These are phyloP conservation scores for Pseudonitzschia delicatissima DNA, from an alignment of 108 stramenopile species.

Conservation along the genomic window DNA sequence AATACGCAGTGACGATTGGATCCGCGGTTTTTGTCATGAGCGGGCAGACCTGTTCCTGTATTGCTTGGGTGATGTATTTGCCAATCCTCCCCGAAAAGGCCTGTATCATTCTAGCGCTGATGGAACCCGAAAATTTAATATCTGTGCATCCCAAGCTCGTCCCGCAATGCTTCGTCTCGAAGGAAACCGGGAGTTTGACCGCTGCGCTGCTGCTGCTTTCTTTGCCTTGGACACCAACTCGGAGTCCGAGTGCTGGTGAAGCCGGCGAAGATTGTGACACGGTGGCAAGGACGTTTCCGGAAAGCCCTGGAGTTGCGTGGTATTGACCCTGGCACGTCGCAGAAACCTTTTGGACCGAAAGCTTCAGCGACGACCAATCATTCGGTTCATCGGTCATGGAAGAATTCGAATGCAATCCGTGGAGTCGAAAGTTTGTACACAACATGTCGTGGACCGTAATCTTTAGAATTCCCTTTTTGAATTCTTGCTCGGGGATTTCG, in stretches of 20 bases:
- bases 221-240: background rate
- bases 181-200: constrained; percentile 1
- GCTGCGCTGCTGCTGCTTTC: background rate
- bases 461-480: constrained; percentile 43
- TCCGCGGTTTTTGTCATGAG: constrained; percentile 28
- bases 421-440: constrained; percentile 47
- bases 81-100: constrained; percentile 57
- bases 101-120: constrained; percentile 59
- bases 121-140: constrained; percentile 61
- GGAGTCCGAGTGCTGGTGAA: background rate
- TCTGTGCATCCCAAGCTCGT: constrained; percentile 20
- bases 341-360: constrained; percentile 26
- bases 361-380: constrained; percentile 10
- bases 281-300: constrained; percentile 42
- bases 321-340: constrained; percentile 62
- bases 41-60: constrained; percentile 50
- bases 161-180: constrained; percentile 24
- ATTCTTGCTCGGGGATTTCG: constrained; percentile 46
- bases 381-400: no score
- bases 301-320: constrained; percentile 41
- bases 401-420: constrained; percentile 5
- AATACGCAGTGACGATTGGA: constrained; percentile 27
- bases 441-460: constrained; percentile 41
- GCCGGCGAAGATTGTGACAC: constrained; percentile 9
- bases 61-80: constrained; percentile 37